phyloP scores from a whole-genome alignment of 1,284 basidiomycete genomes.

The Ganoderma lucidum region DNA sequence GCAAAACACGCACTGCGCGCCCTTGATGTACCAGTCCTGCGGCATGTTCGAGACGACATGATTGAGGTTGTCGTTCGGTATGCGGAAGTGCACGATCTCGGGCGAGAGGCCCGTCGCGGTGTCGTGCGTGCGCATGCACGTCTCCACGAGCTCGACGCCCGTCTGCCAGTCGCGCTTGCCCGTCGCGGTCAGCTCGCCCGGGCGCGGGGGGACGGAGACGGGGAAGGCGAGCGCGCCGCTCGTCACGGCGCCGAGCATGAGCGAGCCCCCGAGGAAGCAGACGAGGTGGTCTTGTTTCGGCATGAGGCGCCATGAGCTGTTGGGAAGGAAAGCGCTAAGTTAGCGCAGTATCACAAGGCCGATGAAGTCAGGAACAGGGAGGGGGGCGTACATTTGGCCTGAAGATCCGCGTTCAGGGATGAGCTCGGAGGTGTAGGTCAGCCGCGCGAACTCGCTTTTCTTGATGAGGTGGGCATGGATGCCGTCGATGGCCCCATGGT shows the following conservation, averaged over 20 bases:
- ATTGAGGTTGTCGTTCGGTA: slow-evolving; percentile 57
- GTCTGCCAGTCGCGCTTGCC: slow-evolving; percentile 83
- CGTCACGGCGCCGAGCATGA: slow-evolving; percentile 89
- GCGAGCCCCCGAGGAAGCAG: slow-evolving; percentile 92
- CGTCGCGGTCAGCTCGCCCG: slow-evolving; percentile 58
- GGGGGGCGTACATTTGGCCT: slow-evolving; percentile 56
- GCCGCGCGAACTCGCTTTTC: slow-evolving; percentile 60
- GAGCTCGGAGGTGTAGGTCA: slow-evolving; percentile 88
- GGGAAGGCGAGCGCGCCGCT: slow-evolving; percentile 57
- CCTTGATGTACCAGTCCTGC: slow-evolving; percentile 91
- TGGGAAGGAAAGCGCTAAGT: slow-evolving; percentile 10
- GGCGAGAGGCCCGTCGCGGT: slow-evolving; percentile 88
- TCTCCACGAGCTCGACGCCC: slow-evolving; percentile 84
- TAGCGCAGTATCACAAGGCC: slow-evolving; percentile 5
- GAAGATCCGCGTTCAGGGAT: slow-evolving; percentile 56
- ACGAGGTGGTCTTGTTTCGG: slow-evolving; percentile 97
- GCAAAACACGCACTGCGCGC: slow-evolving; percentile 55
- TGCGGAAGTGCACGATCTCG: slow-evolving; percentile 84
- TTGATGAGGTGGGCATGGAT: slow-evolving; percentile 83
- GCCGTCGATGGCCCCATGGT: slow-evolving; percentile 83
- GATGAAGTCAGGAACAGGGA: slow-evolving; percentile 7
- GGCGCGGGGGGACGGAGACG: slow-evolving; percentile 69
- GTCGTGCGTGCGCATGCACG: slow-evolving; percentile 89
- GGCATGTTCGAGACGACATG: slow-evolving; percentile 47
- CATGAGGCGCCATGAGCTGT: slow-evolving; percentile 72